phyloP scores from a whole-genome alignment of 1,284 basidiomycete species.

The Somion occarium region DNA sequence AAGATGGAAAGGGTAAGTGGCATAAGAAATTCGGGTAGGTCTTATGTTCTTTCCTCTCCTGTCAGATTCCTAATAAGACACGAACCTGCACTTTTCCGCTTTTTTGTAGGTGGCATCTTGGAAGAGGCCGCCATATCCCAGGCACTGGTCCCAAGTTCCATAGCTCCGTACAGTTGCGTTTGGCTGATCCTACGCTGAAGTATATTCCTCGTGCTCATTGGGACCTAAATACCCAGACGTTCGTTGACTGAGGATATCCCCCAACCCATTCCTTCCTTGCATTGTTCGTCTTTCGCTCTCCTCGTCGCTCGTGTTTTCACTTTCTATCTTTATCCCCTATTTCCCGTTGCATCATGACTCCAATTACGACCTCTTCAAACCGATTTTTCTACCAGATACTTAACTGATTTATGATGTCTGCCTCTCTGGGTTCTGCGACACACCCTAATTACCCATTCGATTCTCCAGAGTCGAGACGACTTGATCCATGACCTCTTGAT shows the following conservation, averaged over 20 bases:
- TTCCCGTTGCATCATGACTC: no score
- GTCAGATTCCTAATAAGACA: not conserved
- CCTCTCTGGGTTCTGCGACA: no score
- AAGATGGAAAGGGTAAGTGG: conserved; percentile 32
- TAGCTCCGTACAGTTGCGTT: conserved; percentile 45
- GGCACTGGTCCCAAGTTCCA: conserved; percentile 44
- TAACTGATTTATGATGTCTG: no score
- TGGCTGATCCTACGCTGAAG: conserved; percentile 35
- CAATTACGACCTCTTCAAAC: no score
- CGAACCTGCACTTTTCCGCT: conserved; percentile 2
- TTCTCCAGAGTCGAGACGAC: no score
- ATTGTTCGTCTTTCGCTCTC: no score
- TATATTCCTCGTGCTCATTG: conserved; percentile 51
- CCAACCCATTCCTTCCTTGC: no score
- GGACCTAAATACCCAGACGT: conserved; percentile 40
- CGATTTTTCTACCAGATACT: no score
- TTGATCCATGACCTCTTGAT: no score
- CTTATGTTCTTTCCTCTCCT: not conserved
- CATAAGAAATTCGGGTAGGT: conserved; percentile 30
- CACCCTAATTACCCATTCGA: no score
- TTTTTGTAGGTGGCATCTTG: conserved; percentile 34
- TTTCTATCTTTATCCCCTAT: no score
- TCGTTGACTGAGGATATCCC: conserved; percentile 42
- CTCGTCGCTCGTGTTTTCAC: no score
- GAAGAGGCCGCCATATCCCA: conserved; percentile 42